Percentiles rank a stretch among this genome's conserved stretches.
Evolutionary conservation across 352 stramenopile species (phyloP).

Genomic region (Thalassiosira sp.): DNA sequence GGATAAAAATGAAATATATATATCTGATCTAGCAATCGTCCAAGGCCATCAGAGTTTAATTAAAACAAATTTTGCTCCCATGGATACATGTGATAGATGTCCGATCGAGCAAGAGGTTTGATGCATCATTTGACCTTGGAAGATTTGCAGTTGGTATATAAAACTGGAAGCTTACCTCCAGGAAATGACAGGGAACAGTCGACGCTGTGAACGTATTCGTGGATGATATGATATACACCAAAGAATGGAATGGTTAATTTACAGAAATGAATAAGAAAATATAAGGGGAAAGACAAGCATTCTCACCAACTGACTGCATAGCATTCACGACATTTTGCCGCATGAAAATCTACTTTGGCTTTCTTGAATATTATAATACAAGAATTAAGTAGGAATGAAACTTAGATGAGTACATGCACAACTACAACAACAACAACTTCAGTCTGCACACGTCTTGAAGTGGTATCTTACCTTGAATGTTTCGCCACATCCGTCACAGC

Average conservation of each 20-base stretch:
- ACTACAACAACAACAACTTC: too few species aligned
- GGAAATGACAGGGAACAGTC: slow-evolving; percentile 71
- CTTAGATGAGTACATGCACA: too few species aligned
- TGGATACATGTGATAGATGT: slow-evolving; percentile 49
- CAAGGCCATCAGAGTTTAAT: slow-evolving; percentile 83
- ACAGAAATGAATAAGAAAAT: neutral
- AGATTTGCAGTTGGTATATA: neutral
- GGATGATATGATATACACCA: neutral
- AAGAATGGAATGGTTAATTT: neutral
- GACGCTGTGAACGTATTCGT: slow-evolving; percentile 5
- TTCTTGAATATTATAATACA: too few species aligned
- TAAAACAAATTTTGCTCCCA: slow-evolving; percentile 85
- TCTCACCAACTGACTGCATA: slow-evolving; percentile 77
- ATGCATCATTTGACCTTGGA: slow-evolving; percentile 44
- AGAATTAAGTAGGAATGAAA: too few species aligned
- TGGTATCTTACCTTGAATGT: too few species aligned
- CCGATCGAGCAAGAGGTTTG: slow-evolving; percentile 53
- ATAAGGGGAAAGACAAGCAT: slow-evolving; percentile 17
- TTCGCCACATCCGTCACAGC: slow-evolving; percentile 78
- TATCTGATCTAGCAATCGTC: neutral
- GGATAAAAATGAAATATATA: neutral
- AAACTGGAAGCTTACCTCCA: slow-evolving; percentile 60
- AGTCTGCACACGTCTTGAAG: too few species aligned
- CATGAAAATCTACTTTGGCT: slow-evolving; percentile 76
- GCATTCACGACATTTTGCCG: slow-evolving; percentile 67